Conservation (phyloP, 768 basidiomycete species). For the Mycena pura region DNA sequence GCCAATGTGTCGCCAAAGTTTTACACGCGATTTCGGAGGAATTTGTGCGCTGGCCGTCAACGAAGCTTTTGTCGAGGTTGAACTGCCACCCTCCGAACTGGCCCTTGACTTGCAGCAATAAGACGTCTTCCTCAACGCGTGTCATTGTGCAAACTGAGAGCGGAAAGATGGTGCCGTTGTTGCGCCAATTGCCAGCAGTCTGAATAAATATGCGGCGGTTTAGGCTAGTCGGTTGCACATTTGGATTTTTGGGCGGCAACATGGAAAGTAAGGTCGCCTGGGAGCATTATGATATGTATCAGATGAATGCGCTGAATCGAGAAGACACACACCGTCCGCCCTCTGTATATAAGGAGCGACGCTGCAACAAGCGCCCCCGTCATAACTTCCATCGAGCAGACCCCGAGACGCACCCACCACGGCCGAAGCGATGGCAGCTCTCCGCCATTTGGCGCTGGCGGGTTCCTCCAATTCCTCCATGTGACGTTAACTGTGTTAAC, state of each 20-base stretch:
- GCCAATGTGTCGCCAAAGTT: conserved; percentile 9
- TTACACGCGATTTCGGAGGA: conserved; percentile 11
- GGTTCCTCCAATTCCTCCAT: conserved; percentile 14
- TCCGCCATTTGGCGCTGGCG: background rate
- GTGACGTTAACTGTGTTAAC: conserved; percentile 15
- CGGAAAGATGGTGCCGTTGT: conserved; percentile 24
- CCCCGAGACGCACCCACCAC: conserved; percentile 4
- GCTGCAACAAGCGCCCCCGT: conserved; percentile 9
- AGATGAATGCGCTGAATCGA: background rate
- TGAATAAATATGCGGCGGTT: conserved; percentile 26
- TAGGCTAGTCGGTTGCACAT: background rate
- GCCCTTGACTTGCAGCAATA: conserved; percentile 18
- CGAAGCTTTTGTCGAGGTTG: background rate
- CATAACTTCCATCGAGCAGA: conserved; percentile 20
- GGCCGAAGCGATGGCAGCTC: conserved; percentile 7
- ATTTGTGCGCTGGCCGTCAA: conserved; percentile 1
- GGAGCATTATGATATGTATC: background rate
- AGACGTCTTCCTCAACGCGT: conserved; percentile 12
- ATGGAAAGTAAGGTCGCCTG: conserved; percentile 15
- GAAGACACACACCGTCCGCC: conserved; percentile 16
- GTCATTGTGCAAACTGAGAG: conserved; percentile 24
- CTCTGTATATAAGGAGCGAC: conserved; percentile 13
- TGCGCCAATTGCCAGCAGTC: conserved; percentile 16
- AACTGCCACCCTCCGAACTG: conserved; percentile 18
- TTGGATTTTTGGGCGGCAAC: conserved; percentile 15